A percentile compares a stretch with the other conserved stretches of the same genome.
These are phyloP conservation scores for Tympanopsis confertula DNA, from an alignment of 2,329 filamentous ascomycete genomes.

Conservation along the genomic window DNA sequence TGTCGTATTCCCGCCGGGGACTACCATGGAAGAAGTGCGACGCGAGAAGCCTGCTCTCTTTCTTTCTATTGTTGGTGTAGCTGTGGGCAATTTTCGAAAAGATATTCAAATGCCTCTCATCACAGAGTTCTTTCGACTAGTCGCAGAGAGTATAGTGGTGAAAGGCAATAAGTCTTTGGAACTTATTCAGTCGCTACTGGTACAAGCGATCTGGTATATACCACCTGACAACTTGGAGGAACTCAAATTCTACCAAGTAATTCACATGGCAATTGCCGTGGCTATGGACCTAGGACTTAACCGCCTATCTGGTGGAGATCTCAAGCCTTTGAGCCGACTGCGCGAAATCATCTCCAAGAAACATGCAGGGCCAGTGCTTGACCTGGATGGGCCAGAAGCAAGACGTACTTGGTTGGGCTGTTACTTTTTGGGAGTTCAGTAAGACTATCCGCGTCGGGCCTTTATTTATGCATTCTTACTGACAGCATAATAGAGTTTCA, in stretches of 20 bases:
- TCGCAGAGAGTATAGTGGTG: slow-evolving; percentile 12
- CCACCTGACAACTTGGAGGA: slow-evolving; percentile 12
- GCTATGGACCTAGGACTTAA: slow-evolving; percentile 12
- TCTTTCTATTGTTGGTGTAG: slow-evolving; percentile 11
- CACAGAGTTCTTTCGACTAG: slow-evolving; percentile 9
- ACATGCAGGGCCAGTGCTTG: slow-evolving; percentile 6
- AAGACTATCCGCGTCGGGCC: slow-evolving; percentile 1
- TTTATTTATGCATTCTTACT: slow-evolving; percentile 5
- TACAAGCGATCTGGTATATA: slow-evolving; percentile 12
- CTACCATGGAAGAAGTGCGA: slow-evolving; percentile 9
- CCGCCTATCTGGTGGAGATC: slow-evolving; percentile 1
- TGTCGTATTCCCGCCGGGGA: slow-evolving; percentile 10
- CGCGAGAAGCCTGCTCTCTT: slow-evolving; percentile 11
- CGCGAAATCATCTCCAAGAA: neutral
- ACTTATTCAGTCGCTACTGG: slow-evolving; percentile 10
- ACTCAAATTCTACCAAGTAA: slow-evolving; percentile 13
- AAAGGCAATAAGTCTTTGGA: slow-evolving; percentile 13
- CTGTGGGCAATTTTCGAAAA: slow-evolving; percentile 9
- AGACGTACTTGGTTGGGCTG: slow-evolving; percentile 17
- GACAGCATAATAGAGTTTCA: slow-evolving; percentile 11
- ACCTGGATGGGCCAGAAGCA: slow-evolving; percentile 14
- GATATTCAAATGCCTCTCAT: slow-evolving; percentile 9
- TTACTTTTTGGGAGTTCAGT: slow-evolving; percentile 12
- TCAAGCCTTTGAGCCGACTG: neutral
- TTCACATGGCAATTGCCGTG: slow-evolving; percentile 12